Base-by-base conservation (phyloP, 345 rosid species). In the Euphorbia tirucalli region DNA sequence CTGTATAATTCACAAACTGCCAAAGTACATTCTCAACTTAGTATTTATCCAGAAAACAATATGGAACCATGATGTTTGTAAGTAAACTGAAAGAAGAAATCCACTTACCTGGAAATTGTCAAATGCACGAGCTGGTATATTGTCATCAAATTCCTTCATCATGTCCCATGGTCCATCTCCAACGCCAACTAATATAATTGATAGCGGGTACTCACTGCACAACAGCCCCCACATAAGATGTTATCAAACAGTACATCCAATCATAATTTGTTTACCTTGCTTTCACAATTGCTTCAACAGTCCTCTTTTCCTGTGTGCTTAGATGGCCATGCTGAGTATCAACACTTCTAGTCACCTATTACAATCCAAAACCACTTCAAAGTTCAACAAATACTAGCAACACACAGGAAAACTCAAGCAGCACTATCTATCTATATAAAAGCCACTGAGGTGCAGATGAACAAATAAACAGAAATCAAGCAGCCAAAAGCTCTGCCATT, bases 111-210 rank as follows among this genome's bases (percentile, higher is more conserved):
- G 99, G 83, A 96, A 96, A 85, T 96, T 93, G 69, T 96, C 98
- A 50, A 96, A 93, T 22, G 87, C 96, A 76, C 99, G 83, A 54
- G 96, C 75, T 55, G 97, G 99, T 35, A 96, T 96, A 76, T 96
- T 96, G 74, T 96, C 98, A 39, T 93, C 98, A 65, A 96, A 96
- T 77, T 96, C 95, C 70, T 81, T 81, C 99, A 96, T 96, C 87
- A 85, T 96, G 80, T 96, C 98, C 99, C 99, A 96, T 16, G 99
- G 99, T 32, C 99, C 99, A 83, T 96, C 99, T 31, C 99, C 99
- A 0, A 93, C 98, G 68, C 99, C 99, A 0, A 96, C 97, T 73
- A 93, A 82, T 65, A 96, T 79, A 50, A 96, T 91, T 55, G 98
- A 93, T 54, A 96, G 72, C 30, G 98, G 97, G 78, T 88, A 88